These are phyloP conservation scores for Aspergillus indologenus DNA, from an alignment of 495 filamentous ascomycete species.

Conservation along the genomic window DNA sequence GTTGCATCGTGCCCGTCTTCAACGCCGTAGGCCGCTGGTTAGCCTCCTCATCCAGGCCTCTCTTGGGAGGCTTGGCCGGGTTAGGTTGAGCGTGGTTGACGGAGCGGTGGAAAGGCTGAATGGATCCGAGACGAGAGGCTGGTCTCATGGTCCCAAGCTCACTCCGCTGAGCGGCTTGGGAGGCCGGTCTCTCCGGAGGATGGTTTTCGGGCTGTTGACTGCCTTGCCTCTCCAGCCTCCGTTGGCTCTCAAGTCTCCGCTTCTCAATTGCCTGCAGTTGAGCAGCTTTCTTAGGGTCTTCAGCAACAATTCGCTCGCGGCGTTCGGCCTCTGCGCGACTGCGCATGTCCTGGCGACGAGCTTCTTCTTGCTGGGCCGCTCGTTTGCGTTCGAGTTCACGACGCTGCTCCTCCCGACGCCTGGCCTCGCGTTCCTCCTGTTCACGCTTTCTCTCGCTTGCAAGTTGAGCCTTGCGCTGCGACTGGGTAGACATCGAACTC, in stretches of 20 bases:
- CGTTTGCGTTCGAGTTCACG: conserved; percentile 74
- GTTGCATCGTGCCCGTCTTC: conserved; percentile 43
- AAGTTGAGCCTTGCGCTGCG: conserved; percentile 58
- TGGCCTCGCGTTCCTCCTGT: conserved; percentile 69
- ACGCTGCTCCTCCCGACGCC: conserved; percentile 76
- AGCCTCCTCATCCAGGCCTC: conserved; percentile 53
- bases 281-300: conserved; percentile 64
- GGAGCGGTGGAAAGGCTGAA: conserved; percentile 46
- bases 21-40: conserved; percentile 41
- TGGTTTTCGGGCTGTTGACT: conserved; percentile 44
- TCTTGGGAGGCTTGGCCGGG: conserved; percentile 63
- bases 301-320: conserved; percentile 44
- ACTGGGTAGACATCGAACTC: conserved; percentile 58
- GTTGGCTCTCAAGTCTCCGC: conserved; percentile 63
- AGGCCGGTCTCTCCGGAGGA: conserved; percentile 35
- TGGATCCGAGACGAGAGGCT: conserved; percentile 52
- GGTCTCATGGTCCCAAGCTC: conserved; percentile 52
- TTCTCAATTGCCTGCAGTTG: conserved; percentile 67
- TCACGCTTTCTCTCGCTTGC: conserved; percentile 74
- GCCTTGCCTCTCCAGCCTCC: conserved; percentile 51
- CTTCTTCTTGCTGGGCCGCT: conserved; percentile 52
- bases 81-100: conserved; percentile 55
- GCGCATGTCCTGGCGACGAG: conserved; percentile 45
- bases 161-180: conserved; percentile 35
- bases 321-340: conserved; percentile 48